These are phyloP conservation scores for Penstemon barbatus DNA, from an alignment of 257 asterid species.

Conservation along the genomic window DNA sequence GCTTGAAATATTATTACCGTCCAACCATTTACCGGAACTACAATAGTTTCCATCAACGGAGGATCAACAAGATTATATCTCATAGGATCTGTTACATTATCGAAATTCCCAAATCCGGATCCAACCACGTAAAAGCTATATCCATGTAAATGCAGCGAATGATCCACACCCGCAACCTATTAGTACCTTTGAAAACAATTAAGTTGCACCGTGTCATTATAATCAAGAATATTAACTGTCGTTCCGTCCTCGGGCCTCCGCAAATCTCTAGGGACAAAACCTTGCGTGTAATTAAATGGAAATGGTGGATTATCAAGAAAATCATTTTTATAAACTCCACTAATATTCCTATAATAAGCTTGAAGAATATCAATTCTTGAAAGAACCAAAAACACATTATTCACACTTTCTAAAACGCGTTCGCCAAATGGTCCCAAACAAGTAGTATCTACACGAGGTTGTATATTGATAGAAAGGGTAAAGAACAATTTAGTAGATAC, in stretches of 20 bases:
- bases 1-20: too few species aligned
- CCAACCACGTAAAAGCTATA: slow-evolving; percentile 43
- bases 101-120: slow-evolving; percentile 41
- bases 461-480: too few species aligned
- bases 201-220: slow-evolving; percentile 33
- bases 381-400: too few species aligned
- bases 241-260: slow-evolving; percentile 33
- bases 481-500: too few species aligned
- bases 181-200: slow-evolving; percentile 37
- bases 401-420: too few species aligned
- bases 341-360: too few species aligned
- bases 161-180: slow-evolving; percentile 21
- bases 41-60: too few species aligned
- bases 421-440: too few species aligned
- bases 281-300: slow-evolving; percentile 22
- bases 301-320: slow-evolving; percentile 31
- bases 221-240: slow-evolving; percentile 22
- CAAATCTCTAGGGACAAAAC: background rate
- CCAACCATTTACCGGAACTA: too few species aligned
- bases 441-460: too few species aligned
- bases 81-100: slow-evolving; percentile 26
- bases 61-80: too few species aligned
- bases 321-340: background rate
- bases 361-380: too few species aligned
- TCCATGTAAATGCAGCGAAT: slow-evolving; percentile 48